Conservation (phyloP, 2,329 filamentous ascomycete genomes). For the Fusarium subtropicale region DNA sequence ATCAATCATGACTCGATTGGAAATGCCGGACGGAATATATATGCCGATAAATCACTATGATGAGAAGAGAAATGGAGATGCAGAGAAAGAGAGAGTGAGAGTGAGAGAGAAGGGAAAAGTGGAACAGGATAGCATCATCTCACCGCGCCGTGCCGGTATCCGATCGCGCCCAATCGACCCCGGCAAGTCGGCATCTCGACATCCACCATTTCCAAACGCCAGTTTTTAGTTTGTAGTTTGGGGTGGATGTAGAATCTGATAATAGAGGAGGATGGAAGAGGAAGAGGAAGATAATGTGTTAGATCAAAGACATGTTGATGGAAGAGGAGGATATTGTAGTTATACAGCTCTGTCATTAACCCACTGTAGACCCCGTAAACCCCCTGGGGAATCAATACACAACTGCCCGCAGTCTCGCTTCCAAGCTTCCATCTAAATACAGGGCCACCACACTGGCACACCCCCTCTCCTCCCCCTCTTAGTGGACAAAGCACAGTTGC, state of each 20-base stretch:
- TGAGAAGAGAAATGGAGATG: neutral
- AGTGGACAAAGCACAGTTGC: slow-evolving; percentile 33
- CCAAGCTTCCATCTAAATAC: slow-evolving; percentile 5
- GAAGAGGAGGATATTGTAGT: neutral
- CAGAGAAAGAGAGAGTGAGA: neutral
- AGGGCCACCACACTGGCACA: neutral
- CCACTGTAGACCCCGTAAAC: neutral
- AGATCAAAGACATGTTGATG: neutral
- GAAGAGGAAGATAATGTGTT: too few species aligned
- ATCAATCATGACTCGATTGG: slow-evolving; percentile 11
- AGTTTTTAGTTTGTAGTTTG: slow-evolving; percentile 18
- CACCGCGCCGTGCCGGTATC: slow-evolving; percentile 49
- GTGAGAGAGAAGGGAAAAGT: slow-evolving; percentile 19
- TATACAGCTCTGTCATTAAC: too few species aligned
- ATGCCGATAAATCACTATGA: slow-evolving; percentile 12
- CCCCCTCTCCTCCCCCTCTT: slow-evolving; percentile 13
- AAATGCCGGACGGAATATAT: slow-evolving; percentile 19
- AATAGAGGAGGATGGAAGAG: neutral
- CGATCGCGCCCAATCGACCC: slow-evolving; percentile 48
- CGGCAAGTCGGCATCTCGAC: slow-evolving; percentile 47
- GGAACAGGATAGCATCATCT: slow-evolving; percentile 46
- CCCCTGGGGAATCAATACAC: neutral
- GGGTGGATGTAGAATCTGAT: neutral
- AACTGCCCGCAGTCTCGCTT: neutral
- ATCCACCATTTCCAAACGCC: slow-evolving; percentile 43